Evolutionary conservation across 805 yeast genomes (phyloP), one percentile per base, ranked within the genome.

Genomic region (Nematodospora valgi): DNA sequence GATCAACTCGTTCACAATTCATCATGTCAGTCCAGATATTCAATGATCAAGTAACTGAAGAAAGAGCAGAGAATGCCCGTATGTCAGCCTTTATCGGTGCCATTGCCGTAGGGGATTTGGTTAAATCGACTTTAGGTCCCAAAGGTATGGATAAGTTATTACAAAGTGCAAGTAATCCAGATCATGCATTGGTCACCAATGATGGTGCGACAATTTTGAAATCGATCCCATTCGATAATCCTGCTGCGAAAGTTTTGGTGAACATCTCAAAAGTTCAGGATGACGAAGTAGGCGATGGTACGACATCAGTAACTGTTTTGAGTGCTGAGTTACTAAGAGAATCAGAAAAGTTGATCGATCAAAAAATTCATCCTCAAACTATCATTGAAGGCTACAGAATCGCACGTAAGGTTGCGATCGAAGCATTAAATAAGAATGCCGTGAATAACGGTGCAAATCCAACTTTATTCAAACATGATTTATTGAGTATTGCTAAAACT

Each of bases 271-370:
- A 94, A 58, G 88, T 95, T 3, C 98, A 91, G 66, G 98, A 91
- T 58, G 95, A 94, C 41, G 98, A 91, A 61, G 96, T 93, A 45
- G 98, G 98, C 41, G 98, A 91, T 64, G 98, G 98, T 47, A 91
- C 98, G 28, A 91, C 98, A 1, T 83, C 96, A 19, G 98, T 91
- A 14, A 86, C 97, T 0, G 82, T 91, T 21, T 66, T 91, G 39
- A 80, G 91, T 27, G 89, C 96, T 7, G 98, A 93, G 62, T 72
- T 93, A 40, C 70, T 93, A 47, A 78, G 95, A 58, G 97, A 91
- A 66, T 97, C 98, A 22, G 97, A 93, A 62, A 80, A 81, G 57
- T 76, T 93, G 44, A 84, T 93, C 31, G 95, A 88, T 47, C 84
- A 82, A 58, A 89, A 84, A 56, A 93, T 93, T 45, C 98, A 93